These are phyloP conservation scores for Hypoxylon sp. DNA, from an alignment of 2,329 filamentous ascomycete genomes.

Conservation along the genomic window DNA sequence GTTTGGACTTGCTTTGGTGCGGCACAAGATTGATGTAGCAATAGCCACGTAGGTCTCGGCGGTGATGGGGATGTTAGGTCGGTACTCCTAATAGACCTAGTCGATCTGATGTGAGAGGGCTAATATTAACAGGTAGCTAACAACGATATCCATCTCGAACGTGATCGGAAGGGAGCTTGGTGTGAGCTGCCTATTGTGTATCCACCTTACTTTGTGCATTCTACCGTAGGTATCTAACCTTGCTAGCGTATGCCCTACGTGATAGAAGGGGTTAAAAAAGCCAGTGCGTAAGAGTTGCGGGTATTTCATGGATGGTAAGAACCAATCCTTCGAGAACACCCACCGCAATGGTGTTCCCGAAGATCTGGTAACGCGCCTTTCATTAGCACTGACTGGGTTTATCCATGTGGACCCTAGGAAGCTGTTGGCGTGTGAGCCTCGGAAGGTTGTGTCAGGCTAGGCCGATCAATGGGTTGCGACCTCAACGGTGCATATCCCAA, in stretches of 20 bases:
- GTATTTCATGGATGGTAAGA: slow-evolving; percentile 35
- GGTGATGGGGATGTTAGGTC: slow-evolving; percentile 1
- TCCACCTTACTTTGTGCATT: slow-evolving; percentile 4
- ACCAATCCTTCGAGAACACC: slow-evolving; percentile 39
- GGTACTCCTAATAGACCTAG: slow-evolving; percentile 6
- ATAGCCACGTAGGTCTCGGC: slow-evolving; percentile 8
- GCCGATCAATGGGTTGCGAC: slow-evolving; percentile 31
- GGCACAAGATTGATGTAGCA: slow-evolving; percentile 2
- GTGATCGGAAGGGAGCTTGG: slow-evolving; percentile 28
- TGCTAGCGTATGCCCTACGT: slow-evolving; percentile 8
- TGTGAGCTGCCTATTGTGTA: slow-evolving; percentile 39
- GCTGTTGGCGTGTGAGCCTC: slow-evolving; percentile 36
- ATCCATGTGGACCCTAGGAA: slow-evolving; percentile 44
- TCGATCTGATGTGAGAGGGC: slow-evolving; percentile 4
- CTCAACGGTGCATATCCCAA: slow-evolving; percentile 29
- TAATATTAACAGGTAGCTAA: slow-evolving; percentile 3
- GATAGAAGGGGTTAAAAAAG: slow-evolving; percentile 16
- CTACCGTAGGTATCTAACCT: not conserved
- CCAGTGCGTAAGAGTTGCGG: slow-evolving; percentile 30
- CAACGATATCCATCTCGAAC: slow-evolving; percentile 25
- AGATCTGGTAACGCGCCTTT: slow-evolving; percentile 54
- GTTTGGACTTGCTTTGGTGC: slow-evolving; percentile 12
- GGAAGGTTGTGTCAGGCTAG: slow-evolving; percentile 25
- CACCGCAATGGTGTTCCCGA: slow-evolving; percentile 48
- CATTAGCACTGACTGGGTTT: slow-evolving; percentile 49